Conservation (phyloP, 2,329 filamentous ascomycete species). For the Trichoderma polysporum region DNA sequence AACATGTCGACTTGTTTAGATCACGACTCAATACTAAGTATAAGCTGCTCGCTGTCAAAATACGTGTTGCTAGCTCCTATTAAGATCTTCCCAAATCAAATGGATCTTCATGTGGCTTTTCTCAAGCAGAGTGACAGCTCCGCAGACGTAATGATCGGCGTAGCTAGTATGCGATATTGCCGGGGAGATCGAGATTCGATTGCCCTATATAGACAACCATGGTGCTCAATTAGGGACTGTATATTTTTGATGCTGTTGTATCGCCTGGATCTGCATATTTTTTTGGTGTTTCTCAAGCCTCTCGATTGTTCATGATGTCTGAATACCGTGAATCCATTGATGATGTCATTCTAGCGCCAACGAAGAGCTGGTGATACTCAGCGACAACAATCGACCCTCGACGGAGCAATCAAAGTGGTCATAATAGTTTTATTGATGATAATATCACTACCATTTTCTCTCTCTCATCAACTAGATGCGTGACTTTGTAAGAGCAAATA, state of each 20-base stretch:
- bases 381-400: background rate
- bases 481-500: too few species aligned
- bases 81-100: background rate
- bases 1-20: background rate
- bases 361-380: background rate
- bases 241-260: background rate
- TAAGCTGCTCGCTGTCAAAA: too few species aligned
- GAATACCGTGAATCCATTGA: background rate
- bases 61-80: too few species aligned
- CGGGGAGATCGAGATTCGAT: background rate
- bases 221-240: background rate
- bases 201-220: background rate
- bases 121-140: background rate
- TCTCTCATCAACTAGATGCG: too few species aligned
- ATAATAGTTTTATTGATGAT: too few species aligned
- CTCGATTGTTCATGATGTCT: background rate
- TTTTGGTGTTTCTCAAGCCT: background rate
- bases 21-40: too few species aligned
- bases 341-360: too few species aligned
- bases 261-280: background rate
- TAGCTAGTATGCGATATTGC: background rate
- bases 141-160: background rate
- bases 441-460: too few species aligned
- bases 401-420: too few species aligned
- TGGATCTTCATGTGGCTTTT: background rate